phyloP scores from a whole-genome alignment of 495 filamentous ascomycete species.

The Penicillium coffeae region DNA sequence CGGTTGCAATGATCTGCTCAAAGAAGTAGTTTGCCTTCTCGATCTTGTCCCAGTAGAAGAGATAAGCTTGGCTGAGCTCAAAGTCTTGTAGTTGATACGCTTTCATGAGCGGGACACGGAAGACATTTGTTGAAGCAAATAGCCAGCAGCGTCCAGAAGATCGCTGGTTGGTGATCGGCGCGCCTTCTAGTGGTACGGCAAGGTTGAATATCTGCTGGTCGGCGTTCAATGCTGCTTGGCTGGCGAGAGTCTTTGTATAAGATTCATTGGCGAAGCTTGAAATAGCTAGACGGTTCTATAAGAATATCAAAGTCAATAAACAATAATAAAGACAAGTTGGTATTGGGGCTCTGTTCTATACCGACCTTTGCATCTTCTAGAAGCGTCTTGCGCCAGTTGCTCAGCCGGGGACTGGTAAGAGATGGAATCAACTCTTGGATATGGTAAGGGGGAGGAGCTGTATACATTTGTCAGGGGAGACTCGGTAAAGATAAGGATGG shows the following conservation, averaged over 20 bases:
- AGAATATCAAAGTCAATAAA: neutral
- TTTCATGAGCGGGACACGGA: conserved; percentile 79
- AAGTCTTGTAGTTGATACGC: conserved; percentile 72
- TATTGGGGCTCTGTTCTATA: neutral
- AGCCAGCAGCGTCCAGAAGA: conserved; percentile 82
- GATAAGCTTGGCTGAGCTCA: conserved; percentile 79
- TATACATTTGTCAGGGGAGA: neutral
- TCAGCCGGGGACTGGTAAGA: neutral
- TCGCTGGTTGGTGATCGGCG: conserved; percentile 80
- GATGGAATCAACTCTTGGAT: neutral
- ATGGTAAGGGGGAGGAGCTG: neutral
- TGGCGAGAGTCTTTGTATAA: conserved; percentile 49
- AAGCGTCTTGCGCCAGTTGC: neutral
- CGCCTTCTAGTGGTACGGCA: conserved; percentile 76
- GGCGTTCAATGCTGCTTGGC: conserved; percentile 46
- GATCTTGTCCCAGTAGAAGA: conserved; percentile 95
- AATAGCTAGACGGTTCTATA: conserved; percentile 62
- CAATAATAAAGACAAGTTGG: neutral
- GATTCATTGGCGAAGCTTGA: conserved; percentile 59
- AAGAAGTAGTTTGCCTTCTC: conserved; percentile 90
- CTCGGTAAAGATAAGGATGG: too few relatives aligned
- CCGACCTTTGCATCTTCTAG: neutral
- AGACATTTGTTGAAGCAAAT: conserved; percentile 83
- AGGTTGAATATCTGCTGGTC: conserved; percentile 78
- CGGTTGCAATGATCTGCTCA: conserved; percentile 73